Base-by-base conservation (phyloP, 371 early-diverging fungal genomes). In the Dichotomocladium elegans region DNA sequence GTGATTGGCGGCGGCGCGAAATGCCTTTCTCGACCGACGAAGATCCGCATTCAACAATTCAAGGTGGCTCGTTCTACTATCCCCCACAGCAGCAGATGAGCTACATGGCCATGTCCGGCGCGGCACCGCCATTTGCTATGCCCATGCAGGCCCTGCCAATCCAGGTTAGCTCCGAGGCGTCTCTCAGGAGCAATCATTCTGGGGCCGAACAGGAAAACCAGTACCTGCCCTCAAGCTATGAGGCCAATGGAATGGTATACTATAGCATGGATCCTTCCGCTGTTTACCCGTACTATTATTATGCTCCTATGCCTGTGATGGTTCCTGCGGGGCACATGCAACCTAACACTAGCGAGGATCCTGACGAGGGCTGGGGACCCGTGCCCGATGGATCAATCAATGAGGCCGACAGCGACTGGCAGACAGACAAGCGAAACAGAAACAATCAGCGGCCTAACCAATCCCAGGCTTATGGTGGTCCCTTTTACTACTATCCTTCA, bases 171-270 rank as follows among this genome's bases (percentile, higher is more conserved):
- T n/a, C n/a, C n/a, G n/a, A n/a, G n/a, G n/a, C n/a, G n/a, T n/a
- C n/a, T n/a, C n/a, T 49, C 55, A 7, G 26, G 31, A 22, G 46
- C 43, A 37, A 31, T 19, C 46, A 28, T 30, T 28, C 19, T 25
- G 34, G n/a, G 19, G 44, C 35, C 27, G 24, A 25, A 27, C 60
- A 53, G n/a, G 41, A 50, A 10, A 12, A 33, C 5, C 28, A 7
- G 4, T n/a, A 12, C 21, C 10, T 15, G 45, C 53, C 64, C 24
- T 47, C 61, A 27, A 63, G 60, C 10, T 70, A 54, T 41, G 66
- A 70, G 54, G 70, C 70, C 3, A 70, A 70, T 41, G 70, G 70
- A 10, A 70, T 70, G 70, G 66, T 70, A 1, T 70, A 70, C 40
- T 70, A 70, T 40, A 60, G 63, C 19, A 53, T 63, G 49, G 61